phyloP scores from a whole-genome alignment of 2,329 filamentous ascomycete species.

The Trichoderma gracile region DNA sequence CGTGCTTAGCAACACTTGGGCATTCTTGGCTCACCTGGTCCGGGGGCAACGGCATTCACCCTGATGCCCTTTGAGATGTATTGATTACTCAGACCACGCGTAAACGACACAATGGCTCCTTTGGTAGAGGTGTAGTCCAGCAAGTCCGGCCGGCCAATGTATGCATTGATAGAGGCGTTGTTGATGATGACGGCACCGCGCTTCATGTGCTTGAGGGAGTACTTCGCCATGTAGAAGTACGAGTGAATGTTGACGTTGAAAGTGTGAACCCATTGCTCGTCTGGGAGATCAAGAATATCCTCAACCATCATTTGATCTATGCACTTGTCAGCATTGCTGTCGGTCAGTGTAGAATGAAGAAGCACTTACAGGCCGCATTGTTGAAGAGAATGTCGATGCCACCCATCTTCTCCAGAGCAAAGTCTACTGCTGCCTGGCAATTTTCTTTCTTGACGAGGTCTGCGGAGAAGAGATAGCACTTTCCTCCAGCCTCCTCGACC shows the following conservation, averaged over 20 bases:
- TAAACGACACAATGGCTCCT: constrained; percentile 78
- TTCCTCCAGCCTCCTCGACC: constrained; percentile 52
- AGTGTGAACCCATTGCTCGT: constrained; percentile 55
- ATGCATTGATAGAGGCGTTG: constrained; percentile 81
- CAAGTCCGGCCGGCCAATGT: constrained; percentile 76
- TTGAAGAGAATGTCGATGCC: constrained; percentile 56
- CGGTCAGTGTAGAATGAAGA: not conserved
- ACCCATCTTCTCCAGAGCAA: constrained; percentile 53
- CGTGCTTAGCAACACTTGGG: not conserved
- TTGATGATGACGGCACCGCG: constrained; percentile 79
- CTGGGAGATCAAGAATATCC: constrained; percentile 50
- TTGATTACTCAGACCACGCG: constrained; percentile 74
- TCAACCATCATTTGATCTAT: constrained; percentile 43
- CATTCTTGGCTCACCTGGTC: constrained; percentile 48
- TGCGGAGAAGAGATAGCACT: constrained; percentile 50
- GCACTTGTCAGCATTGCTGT: not conserved
- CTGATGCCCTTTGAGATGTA: constrained; percentile 70
- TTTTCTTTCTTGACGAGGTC: constrained; percentile 52
- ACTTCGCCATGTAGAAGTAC: constrained; percentile 62
- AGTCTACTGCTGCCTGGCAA: constrained; percentile 53
- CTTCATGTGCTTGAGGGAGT: constrained; percentile 56
- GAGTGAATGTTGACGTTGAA: constrained; percentile 59
- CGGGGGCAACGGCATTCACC: constrained; percentile 75
- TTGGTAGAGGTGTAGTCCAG: constrained; percentile 82
- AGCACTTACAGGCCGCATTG: constrained; percentile 45